Conservation (phyloP, 192 early-diverging fungal species). For the Diversispora epigaea region DNA sequence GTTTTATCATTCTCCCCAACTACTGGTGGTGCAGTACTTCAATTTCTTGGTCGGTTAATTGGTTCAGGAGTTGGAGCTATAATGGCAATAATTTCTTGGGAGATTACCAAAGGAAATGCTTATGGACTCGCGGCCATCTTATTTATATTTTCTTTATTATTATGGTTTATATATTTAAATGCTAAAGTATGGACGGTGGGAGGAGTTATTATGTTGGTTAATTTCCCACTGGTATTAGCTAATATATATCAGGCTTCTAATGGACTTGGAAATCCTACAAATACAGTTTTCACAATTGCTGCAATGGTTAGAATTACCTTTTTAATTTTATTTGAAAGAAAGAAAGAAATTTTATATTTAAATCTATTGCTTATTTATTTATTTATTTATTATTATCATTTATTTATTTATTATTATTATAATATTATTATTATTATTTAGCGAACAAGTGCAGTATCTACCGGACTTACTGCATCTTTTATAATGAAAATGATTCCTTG, state of each 20-base stretch:
- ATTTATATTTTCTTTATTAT: slow-evolving; percentile 38
- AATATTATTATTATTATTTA: slow-evolving; percentile 20
- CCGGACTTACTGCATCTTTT: slow-evolving; percentile 37
- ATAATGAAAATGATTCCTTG: slow-evolving; percentile 38
- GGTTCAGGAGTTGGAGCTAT: slow-evolving; percentile 38
- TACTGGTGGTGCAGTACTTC: slow-evolving; percentile 40
- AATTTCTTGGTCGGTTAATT: slow-evolving; percentile 37
- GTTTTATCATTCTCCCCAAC: slow-evolving; percentile 42
- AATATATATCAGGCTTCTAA: slow-evolving; percentile 33
- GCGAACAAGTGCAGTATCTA: slow-evolving; percentile 36
- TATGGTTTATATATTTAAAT: slow-evolving; percentile 38
- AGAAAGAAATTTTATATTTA: background rate
- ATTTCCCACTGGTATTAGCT: slow-evolving; percentile 34
- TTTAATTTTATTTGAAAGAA: background rate
- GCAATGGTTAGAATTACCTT: background rate
- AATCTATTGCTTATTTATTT: background rate
- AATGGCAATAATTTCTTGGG: slow-evolving; percentile 37
- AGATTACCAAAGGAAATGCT: slow-evolving; percentile 23
- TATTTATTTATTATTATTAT: background rate
- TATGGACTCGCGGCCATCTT: slow-evolving; percentile 27
- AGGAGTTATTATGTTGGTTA: slow-evolving; percentile 41
- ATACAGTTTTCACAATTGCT: background rate
- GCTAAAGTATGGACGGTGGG: slow-evolving; percentile 39
- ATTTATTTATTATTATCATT: too few species aligned
- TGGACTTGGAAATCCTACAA: slow-evolving; percentile 31